phyloP scores from a whole-genome alignment of 306 rosid species.

The Quercus alba region DNA sequence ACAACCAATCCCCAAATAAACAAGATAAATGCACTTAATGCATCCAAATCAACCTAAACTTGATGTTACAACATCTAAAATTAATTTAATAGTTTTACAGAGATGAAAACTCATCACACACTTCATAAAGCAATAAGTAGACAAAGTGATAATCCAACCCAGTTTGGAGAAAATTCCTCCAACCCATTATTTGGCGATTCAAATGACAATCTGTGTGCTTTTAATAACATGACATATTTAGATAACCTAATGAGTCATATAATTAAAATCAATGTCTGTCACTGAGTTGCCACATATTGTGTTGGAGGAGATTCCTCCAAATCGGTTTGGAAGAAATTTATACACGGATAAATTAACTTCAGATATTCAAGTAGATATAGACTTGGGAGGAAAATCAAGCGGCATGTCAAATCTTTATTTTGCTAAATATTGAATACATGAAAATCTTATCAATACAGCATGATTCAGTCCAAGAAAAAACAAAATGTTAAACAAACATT shows the following conservation, averaged over 20 bases:
- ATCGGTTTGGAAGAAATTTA: neutral
- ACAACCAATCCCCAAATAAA: too few species aligned
- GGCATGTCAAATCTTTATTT: slow-evolving; percentile 42
- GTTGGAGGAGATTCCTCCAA: too few species aligned
- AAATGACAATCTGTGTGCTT: too few species aligned
- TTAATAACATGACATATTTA: too few species aligned
- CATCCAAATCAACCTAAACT: neutral
- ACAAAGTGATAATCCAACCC: too few species aligned
- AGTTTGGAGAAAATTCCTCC: too few species aligned
- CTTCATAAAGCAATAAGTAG: neutral
- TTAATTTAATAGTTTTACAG: neutral
- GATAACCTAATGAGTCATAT: too few species aligned
- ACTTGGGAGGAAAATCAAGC: slow-evolving; percentile 18
- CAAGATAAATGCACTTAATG: too few species aligned
- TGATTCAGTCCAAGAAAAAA: slow-evolving; percentile 23
- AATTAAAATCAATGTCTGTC: too few species aligned
- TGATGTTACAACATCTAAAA: neutral
- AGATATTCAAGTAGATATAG: slow-evolving; percentile 1
- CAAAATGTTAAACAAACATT: slow-evolving; percentile 14
- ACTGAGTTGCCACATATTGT: too few species aligned
- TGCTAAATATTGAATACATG: slow-evolving; percentile 23
- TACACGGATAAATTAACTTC: neutral
- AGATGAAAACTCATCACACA: neutral
- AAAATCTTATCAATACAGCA: slow-evolving; percentile 22
- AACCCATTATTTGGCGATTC: too few species aligned